Conservation (phyloP, 2,329 filamentous ascomycete species). For the Cytospora piceae region DNA sequence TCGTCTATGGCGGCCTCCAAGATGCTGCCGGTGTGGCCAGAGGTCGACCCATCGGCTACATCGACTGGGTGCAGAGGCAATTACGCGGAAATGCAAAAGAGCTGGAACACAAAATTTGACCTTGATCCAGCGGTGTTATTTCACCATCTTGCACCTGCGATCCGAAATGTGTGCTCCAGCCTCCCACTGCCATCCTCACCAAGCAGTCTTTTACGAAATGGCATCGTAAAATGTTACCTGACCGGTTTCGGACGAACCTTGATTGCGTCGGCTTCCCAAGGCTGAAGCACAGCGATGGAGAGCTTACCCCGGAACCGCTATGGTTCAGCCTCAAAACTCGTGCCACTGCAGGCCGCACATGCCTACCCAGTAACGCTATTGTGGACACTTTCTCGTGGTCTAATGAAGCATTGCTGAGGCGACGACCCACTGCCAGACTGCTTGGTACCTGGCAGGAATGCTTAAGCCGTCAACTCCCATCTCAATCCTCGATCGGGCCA, state of each 20-base stretch:
- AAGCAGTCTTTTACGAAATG: conserved; percentile 1
- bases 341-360: conserved; percentile 18
- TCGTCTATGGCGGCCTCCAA: conserved; percentile 80
- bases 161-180: not conserved
- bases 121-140: not conserved
- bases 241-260: conserved; percentile 18
- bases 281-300: conserved; percentile 17
- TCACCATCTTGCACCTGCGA: not conserved
- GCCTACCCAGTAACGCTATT: not conserved
- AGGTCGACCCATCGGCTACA: conserved; percentile 74
- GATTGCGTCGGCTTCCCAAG: conserved; percentile 21
- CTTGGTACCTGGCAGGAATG: conserved; percentile 15
- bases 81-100: conserved; percentile 38
- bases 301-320: not conserved
- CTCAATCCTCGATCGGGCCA: conserved; percentile 9
- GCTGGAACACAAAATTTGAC: conserved; percentile 31
- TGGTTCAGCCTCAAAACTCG: conserved; percentile 14
- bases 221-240: conserved; percentile 32
- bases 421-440: conserved; percentile 11
- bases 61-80: conserved; percentile 65
- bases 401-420: conserved; percentile 9
- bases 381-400: conserved; percentile 5
- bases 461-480: conserved; percentile 23
- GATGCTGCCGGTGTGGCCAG: conserved; percentile 71
- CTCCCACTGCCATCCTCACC: not conserved